Evolutionary conservation across 306 rosid species (phyloP).

Genomic region (Macrotyloma uniflorum): DNA sequence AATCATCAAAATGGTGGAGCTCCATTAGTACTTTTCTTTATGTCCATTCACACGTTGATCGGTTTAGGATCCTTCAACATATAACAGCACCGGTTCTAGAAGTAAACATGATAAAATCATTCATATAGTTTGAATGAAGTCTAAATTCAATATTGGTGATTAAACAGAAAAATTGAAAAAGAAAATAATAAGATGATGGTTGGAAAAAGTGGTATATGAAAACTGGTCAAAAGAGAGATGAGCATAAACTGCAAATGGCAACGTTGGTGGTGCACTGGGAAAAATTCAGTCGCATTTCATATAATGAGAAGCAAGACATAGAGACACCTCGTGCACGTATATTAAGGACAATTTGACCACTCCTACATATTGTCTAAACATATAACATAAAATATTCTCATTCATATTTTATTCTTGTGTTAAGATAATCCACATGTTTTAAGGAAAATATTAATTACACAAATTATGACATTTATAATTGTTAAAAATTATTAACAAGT

Average conservation of each 20-base stretch:
- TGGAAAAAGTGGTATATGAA: not conserved
- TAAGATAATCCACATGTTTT: too few relatives aligned
- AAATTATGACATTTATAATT: too few relatives aligned
- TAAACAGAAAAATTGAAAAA: too few relatives aligned
- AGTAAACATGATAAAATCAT: not conserved
- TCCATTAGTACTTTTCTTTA: too few relatives aligned
- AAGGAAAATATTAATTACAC: too few relatives aligned
- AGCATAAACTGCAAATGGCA: constrained; percentile 28
- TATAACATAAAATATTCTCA: too few relatives aligned
- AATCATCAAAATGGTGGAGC: not conserved
- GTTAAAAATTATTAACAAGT: not conserved
- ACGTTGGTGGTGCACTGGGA: constrained; percentile 42
- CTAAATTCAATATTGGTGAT: too few relatives aligned
- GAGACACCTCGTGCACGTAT: not conserved
- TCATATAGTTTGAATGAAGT: too few relatives aligned
- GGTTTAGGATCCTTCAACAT: too few relatives aligned
- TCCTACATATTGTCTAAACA: not conserved
- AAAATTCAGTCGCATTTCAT: constrained; percentile 22
- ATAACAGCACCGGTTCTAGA: constrained; percentile 21
- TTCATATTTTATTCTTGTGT: too few relatives aligned
- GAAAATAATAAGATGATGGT: too few relatives aligned
- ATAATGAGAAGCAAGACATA: constrained; percentile 36
- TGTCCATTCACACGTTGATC: constrained; percentile 30
- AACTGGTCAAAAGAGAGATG: constrained; percentile 42
- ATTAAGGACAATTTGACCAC: not conserved